A percentile compares a stretch with the other conserved stretches of the same genome.
Evolutionary conservation across 257 asterid genomes (phyloP).

Genomic region (Rehmannia glutinosa): DNA sequence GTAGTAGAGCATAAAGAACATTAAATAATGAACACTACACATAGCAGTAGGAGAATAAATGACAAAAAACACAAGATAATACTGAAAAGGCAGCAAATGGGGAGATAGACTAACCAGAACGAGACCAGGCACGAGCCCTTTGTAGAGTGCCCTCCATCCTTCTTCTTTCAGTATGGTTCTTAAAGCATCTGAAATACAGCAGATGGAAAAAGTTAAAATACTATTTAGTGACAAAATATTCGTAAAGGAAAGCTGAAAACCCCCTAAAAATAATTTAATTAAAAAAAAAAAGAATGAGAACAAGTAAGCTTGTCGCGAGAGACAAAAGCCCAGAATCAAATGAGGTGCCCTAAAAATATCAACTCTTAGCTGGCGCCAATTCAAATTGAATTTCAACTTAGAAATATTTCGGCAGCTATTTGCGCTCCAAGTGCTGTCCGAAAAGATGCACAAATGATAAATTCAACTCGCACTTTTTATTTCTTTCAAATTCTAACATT

Average conservation of each 20-base stretch:
- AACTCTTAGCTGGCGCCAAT: too few species aligned
- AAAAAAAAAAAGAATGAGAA: conserved; percentile 2
- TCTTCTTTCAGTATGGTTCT: conserved; percentile 87
- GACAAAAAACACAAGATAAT: conserved; percentile 1
- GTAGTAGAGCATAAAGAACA: neutral
- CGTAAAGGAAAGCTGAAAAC: neutral
- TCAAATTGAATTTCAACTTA: neutral
- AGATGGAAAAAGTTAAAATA: neutral
- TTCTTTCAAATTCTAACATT: neutral
- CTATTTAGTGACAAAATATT: neutral
- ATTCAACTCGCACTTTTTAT: neutral
- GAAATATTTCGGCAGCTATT: neutral
- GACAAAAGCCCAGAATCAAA: neutral
- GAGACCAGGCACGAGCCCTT: conserved; percentile 87
- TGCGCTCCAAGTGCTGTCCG: too few species aligned
- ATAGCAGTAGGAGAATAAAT: neutral
- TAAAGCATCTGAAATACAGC: conserved; percentile 69
- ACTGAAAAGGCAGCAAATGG: neutral
- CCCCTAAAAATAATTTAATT: neutral
- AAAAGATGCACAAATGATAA: neutral
- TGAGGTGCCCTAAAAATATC: too few species aligned
- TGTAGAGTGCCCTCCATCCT: conserved; percentile 93
- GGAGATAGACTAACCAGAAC: conserved; percentile 54
- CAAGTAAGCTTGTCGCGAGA: neutral
- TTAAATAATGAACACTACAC: neutral